A percentile compares a stretch with the other conserved stretches of the same genome.
phyloP scores from a whole-genome alignment of 352 stramenopile species.

The Globisporangium sylvaticum region DNA sequence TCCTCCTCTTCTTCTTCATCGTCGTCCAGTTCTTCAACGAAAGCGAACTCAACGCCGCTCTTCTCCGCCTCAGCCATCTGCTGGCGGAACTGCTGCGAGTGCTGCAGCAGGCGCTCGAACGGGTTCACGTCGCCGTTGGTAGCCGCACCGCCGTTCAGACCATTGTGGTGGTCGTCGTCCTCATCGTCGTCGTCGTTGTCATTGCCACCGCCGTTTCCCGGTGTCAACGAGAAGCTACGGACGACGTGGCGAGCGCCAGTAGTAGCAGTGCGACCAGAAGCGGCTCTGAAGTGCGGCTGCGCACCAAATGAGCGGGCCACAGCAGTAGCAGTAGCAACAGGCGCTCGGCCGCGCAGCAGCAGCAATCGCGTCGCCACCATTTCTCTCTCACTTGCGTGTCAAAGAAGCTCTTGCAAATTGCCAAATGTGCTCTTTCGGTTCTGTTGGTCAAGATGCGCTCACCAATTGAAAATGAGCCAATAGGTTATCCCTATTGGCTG shows the following conservation, averaged over 20 bases:
- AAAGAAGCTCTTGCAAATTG: not conserved
- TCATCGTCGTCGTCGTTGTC: conserved; percentile 19
- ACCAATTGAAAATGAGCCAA: not conserved
- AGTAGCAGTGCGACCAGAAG: conserved; percentile 19
- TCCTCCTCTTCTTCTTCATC: conserved; percentile 13
- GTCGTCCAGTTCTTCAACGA: conserved; percentile 15
- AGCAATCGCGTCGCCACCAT: conserved; percentile 14
- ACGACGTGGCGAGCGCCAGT: not conserved
- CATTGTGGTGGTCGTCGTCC: not conserved
- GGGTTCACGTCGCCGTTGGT: conserved; percentile 39
- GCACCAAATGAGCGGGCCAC: not conserved
- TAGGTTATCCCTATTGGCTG: too few species aligned
- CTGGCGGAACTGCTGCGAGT: conserved; percentile 59
- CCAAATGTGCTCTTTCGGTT: not conserved
- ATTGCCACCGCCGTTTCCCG: conserved; percentile 13
- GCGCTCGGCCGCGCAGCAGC: not conserved
- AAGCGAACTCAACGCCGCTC: conserved; percentile 12
- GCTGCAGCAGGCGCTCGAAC: conserved; percentile 62
- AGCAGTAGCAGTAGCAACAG: not conserved
- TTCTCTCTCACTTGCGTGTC: not conserved
- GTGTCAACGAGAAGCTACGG: conserved; percentile 13
- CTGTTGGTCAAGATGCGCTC: not conserved
- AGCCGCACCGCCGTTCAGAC: not conserved
- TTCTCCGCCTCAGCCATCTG: conserved; percentile 23
- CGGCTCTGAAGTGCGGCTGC: not conserved